Evolutionary conservation across 306 rosid genomes (phyloP), one percentile per base, ranked within the genome.

Genomic region (Elaeagnus macrophylla): DNA sequence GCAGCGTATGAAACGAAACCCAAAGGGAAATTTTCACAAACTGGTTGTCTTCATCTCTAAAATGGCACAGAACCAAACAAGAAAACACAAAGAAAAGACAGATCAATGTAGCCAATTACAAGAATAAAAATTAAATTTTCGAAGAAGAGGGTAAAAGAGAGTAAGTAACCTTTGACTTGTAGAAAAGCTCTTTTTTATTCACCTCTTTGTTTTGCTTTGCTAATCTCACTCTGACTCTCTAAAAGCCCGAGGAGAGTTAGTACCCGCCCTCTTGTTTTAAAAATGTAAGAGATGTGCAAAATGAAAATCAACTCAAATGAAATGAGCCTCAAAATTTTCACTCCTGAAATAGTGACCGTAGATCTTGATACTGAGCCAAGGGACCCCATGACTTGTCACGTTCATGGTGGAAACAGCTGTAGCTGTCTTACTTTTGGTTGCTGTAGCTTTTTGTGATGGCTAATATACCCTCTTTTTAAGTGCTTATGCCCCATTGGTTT

Each of bases 351-450:
- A 85, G 18, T 69, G 60, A 47, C 81, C 88, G 80, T 81, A 60
- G 3, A 51, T 56, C 74, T 2, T 3, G 69, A 62, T 65, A 56
- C 67, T 57, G 32, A 78, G 72, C 72, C 38, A 49, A 70, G 32
- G 64, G 79, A 54, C 73, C 70, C 72, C 72, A 55, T 63, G 36
- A 69, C 78, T 69, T 73, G 70, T 85, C 85, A 77, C 67, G 54
- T 70, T 71, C 36, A 11, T 67, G 62, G 66, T 77, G 81, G 75
- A 75, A 76, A 75, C 84, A 87, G 81, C 89, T 83, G 89, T 73
- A 87, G 81, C 89, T 83, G 89, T 73, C 84, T 72, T 72, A 42
- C 83, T 79, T 78, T 88, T 65, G 71, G 79, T 64, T 56, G 51
- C 43, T 17, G 8, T 10, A 2, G 32, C 32, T 25, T 37, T 13